Conservation (phyloP, 192 early-diverging fungal species). For the Coemansia sp. region DNA sequence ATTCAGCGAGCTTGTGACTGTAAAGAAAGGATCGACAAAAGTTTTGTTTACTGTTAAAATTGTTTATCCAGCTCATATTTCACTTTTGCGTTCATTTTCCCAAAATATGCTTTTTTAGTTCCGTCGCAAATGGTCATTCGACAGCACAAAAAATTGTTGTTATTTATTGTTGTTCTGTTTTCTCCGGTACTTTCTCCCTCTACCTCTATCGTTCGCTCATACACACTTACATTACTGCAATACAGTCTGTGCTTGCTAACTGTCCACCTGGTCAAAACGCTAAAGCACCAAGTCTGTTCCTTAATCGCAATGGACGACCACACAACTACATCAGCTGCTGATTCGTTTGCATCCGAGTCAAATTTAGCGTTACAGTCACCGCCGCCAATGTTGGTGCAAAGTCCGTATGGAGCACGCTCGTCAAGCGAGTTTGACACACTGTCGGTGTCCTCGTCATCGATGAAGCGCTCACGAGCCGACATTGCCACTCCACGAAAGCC, state of each 20-base stretch:
- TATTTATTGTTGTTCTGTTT: conserved; percentile 18
- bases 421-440: background rate
- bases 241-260: conserved; percentile 14
- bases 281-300: conserved; percentile 15
- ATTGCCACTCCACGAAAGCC: conserved; percentile 45
- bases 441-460: conserved; percentile 7
- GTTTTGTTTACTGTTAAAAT: too few relatives aligned
- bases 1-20: too few relatives aligned
- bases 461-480: conserved; percentile 44
- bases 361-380: conserved; percentile 33
- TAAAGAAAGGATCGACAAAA: too few relatives aligned
- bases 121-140: conserved; percentile 16
- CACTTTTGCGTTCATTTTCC: too few relatives aligned
- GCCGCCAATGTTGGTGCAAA: conserved; percentile 32
- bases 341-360: conserved; percentile 6
- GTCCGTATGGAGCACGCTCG: conserved; percentile 4
- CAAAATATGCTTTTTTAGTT: background rate
- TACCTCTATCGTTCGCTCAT: conserved; percentile 18
- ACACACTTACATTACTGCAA: background rate
- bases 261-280: conserved; percentile 1
- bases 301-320: conserved; percentile 5
- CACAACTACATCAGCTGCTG: background rate
- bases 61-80: too few relatives aligned
- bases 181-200: conserved; percentile 24
- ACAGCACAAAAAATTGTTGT: conserved; percentile 16